Percentiles rank a stretch among this genome's conserved stretches.
phyloP scores from a whole-genome alignment of 192 early-diverging fungal species.

The Jimgerdemannia flammicorona region DNA sequence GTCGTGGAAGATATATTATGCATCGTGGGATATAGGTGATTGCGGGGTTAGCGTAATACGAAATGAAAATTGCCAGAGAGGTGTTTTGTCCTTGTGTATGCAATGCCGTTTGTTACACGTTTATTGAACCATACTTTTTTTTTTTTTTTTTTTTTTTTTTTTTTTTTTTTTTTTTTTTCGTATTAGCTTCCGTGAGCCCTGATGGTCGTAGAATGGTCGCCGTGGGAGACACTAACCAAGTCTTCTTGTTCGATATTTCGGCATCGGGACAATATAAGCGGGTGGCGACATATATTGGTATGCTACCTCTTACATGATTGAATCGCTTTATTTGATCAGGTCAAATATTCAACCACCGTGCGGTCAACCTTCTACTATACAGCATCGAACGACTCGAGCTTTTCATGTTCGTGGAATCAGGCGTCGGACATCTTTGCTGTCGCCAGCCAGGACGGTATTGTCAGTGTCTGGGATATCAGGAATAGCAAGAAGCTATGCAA shows the following conservation, averaged over 20 bases:
- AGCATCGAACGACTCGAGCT: constrained; percentile 83
- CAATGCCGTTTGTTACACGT: too few species aligned
- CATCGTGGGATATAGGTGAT: too few species aligned
- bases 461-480: constrained; percentile 91
- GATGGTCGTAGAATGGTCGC: constrained; percentile 90
- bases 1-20: neutral
- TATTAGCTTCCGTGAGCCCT: constrained; percentile 86
- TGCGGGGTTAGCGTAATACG: too few species aligned
- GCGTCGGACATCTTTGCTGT: constrained; percentile 93
- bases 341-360: too few species aligned
- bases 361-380: constrained; percentile 1
- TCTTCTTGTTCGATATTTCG: constrained; percentile 81
- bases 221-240: constrained; percentile 86
- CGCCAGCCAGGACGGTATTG: constrained; percentile 90
- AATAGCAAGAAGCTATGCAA: constrained; percentile 73
- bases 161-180: too few species aligned
- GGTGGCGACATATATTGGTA: constrained; percentile 73
- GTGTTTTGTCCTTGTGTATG: too few species aligned
- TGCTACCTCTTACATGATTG: neutral
- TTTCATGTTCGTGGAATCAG: constrained; percentile 95
- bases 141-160: constrained; percentile 3
- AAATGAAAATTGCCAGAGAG: too few species aligned
- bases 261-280: constrained; percentile 62
- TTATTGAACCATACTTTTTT: neutral
- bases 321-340: too few species aligned